Conservation (phyloP, 2,329 filamentous ascomycete species). For the Diaporthe aspalathi region DNA sequence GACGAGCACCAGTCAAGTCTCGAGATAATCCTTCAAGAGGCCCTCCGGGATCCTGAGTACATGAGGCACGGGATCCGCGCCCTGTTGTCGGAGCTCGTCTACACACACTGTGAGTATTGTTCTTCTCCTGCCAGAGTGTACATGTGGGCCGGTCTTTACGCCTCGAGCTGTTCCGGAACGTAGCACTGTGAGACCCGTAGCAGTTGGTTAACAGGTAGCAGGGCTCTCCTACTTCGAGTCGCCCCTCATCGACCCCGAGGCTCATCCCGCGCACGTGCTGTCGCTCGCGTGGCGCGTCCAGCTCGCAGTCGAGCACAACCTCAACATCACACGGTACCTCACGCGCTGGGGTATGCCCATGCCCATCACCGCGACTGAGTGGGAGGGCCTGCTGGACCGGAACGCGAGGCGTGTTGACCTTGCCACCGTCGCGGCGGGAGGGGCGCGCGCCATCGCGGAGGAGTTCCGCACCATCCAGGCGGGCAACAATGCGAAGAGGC, state of each 20-base stretch:
- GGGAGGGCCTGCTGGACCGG: conserved; percentile 48
- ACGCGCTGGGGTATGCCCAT: neutral
- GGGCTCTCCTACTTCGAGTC: conserved; percentile 50
- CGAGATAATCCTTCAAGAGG: conserved; percentile 45
- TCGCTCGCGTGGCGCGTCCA: conserved; percentile 48
- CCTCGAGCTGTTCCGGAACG: too few relatives aligned
- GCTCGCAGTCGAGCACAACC: conserved; percentile 51
- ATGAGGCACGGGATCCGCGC: conserved; percentile 36
- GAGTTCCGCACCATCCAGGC: conserved; percentile 13
- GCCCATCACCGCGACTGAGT: conserved; percentile 41
- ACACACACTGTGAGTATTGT: conserved; percentile 45
- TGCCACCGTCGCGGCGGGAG: conserved; percentile 6
- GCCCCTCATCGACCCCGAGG: conserved; percentile 29
- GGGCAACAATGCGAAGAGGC: neutral
- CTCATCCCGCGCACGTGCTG: conserved; percentile 34
- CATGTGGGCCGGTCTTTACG: too few relatives aligned
- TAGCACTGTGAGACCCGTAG: too few relatives aligned
- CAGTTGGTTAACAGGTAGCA: too few relatives aligned
- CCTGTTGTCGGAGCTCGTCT: conserved; percentile 42
- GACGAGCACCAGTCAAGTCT: conserved; percentile 44
- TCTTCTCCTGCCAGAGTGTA: too few relatives aligned
- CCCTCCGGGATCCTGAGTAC: conserved; percentile 38
- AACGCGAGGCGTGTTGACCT: conserved; percentile 45
- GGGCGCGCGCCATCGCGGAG: neutral
- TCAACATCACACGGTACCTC: conserved; percentile 41